Percentiles rank a stretch among this genome's conserved stretches.
phyloP scores from a whole-genome alignment of 2,329 filamentous ascomycete species.

The Calonectria pteridis region DNA sequence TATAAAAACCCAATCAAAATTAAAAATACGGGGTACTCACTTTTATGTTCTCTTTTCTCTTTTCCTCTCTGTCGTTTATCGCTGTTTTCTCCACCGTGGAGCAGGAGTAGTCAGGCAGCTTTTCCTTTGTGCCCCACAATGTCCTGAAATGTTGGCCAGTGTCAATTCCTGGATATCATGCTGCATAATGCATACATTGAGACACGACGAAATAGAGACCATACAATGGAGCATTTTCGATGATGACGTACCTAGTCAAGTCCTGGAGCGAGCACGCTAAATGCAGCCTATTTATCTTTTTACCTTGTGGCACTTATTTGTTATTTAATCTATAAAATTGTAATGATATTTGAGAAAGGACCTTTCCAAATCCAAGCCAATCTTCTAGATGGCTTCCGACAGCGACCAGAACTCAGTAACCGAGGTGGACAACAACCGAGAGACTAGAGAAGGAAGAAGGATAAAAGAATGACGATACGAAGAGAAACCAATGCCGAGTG shows the following conservation, averaged over 20 bases:
- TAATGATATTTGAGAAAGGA: neutral
- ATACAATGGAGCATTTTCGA: neutral
- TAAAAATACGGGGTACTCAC: too few relatives aligned
- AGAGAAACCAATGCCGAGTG: neutral
- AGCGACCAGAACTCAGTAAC: neutral
- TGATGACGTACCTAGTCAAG: neutral
- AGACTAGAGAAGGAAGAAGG: neutral
- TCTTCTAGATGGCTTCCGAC: neutral
- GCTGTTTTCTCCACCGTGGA: too few relatives aligned
- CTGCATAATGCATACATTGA: too few relatives aligned
- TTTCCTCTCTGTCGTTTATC: too few relatives aligned
- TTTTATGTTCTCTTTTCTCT: too few relatives aligned
- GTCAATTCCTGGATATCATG: too few relatives aligned
- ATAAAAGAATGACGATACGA: neutral
- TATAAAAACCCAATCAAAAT: too few relatives aligned
- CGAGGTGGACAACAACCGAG: neutral
- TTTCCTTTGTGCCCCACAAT: too few relatives aligned
- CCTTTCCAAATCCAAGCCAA: neutral
- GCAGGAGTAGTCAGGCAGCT: too few relatives aligned
- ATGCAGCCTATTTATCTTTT: neutral
- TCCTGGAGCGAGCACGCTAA: too few relatives aligned
- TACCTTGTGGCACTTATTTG: neutral
- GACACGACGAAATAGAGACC: too few relatives aligned
- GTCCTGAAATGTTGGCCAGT: too few relatives aligned
- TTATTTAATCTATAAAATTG: neutral